phyloP scores from a whole-genome alignment of 345 rosid genomes.

The Lepidium africanum region DNA sequence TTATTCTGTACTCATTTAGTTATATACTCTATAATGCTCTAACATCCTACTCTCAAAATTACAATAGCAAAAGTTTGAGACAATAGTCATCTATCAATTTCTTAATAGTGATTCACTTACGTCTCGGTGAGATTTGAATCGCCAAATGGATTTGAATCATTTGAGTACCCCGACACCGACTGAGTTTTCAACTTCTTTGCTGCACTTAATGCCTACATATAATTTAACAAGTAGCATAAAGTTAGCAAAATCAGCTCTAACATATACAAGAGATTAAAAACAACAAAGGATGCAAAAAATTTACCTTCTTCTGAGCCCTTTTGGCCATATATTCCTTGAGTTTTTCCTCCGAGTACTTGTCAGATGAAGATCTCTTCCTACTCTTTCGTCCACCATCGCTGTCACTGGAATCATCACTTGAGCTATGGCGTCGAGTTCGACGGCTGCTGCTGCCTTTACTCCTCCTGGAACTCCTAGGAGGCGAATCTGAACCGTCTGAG shows the following conservation, averaged over 20 bases:
- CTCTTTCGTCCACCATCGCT: slow-evolving; percentile 35
- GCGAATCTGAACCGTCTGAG: slow-evolving; percentile 27
- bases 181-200: slow-evolving; percentile 79
- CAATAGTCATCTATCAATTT: neutral
- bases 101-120: slow-evolving; percentile 35
- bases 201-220: slow-evolving; percentile 50
- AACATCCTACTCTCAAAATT: neutral
- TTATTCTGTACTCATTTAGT: no score
- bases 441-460: slow-evolving; percentile 27
- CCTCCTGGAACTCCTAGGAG: slow-evolving; percentile 33
- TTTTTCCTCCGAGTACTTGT: slow-evolving; percentile 47
- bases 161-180: slow-evolving; percentile 77
- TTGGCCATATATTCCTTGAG: slow-evolving; percentile 65
- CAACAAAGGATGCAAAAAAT: neutral
- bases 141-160: slow-evolving; percentile 94
- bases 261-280: neutral
- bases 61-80: neutral
- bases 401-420: slow-evolving; percentile 26
- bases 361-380: slow-evolving; percentile 43
- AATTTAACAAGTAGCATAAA: slow-evolving; percentile 5
- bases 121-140: slow-evolving; percentile 85
- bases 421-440: slow-evolving; percentile 12
- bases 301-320: slow-evolving; percentile 78
- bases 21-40: neutral
- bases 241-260: neutral